A percentile compares a stretch with the other conserved stretches of the same genome.
These are phyloP conservation scores for Globisporangium alternatum DNA, from an alignment of 352 stramenopile species.

Conservation along the genomic window DNA sequence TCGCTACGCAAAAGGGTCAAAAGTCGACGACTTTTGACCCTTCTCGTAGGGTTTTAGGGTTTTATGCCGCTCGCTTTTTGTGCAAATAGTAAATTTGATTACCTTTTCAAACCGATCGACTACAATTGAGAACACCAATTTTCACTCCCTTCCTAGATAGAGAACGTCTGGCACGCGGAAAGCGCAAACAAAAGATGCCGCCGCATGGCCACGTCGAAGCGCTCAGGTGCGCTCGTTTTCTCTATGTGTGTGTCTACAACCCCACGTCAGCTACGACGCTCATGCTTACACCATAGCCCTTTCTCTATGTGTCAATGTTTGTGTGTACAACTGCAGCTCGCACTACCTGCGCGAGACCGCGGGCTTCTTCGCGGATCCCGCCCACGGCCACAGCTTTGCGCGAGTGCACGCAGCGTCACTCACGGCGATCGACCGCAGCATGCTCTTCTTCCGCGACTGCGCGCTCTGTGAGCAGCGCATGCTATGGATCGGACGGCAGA, in stretches of 20 bases:
- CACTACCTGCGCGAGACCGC: conserved; percentile 35
- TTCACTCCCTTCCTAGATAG: too few species aligned
- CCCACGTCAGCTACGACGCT: not conserved
- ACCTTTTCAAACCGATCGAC: too few species aligned
- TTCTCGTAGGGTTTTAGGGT: too few species aligned
- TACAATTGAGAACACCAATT: too few species aligned
- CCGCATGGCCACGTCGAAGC: conserved; percentile 2
- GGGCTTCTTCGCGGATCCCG: conserved; percentile 40
- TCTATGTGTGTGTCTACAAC: too few species aligned
- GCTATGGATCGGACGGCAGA: conserved; percentile 26
- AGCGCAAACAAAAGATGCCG: too few species aligned
- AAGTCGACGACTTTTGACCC: too few species aligned
- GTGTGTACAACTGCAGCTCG: conserved; percentile 21
- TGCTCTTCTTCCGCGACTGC: conserved; percentile 66
- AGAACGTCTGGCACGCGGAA: too few species aligned
- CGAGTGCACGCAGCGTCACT: conserved; percentile 28
- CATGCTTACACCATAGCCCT: not conserved
- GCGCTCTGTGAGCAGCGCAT: conserved; percentile 48
- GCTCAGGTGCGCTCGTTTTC: conserved; percentile 33
- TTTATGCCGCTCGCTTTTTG: too few species aligned
- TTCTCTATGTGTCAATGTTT: not conserved
- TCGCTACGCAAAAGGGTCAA: too few species aligned
- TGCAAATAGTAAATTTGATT: too few species aligned
- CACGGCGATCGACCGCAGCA: conserved; percentile 45
- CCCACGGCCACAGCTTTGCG: conserved; percentile 62